Conservation (phyloP, 1,139 yeast species). For the Blastobotrys proliferans region DNA sequence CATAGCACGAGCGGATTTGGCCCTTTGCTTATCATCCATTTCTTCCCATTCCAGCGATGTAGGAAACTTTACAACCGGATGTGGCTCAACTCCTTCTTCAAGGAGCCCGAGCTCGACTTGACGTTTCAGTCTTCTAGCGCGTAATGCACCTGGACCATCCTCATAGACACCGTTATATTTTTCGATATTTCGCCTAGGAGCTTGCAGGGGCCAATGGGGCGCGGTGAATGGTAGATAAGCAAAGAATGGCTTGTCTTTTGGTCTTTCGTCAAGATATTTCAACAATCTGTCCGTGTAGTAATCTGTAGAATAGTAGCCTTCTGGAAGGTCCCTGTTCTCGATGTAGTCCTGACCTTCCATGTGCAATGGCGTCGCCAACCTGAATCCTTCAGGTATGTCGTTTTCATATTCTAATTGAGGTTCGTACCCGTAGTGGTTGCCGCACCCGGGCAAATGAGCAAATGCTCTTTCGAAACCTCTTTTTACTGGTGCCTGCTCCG, state of each 20-base stretch:
- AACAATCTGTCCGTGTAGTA: constrained; percentile 45
- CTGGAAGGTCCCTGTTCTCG: constrained; percentile 41
- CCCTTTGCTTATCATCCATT: not conserved
- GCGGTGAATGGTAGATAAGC: constrained; percentile 54
- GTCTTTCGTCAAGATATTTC: constrained; percentile 31
- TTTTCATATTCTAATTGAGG: constrained; percentile 36
- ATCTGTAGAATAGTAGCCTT: constrained; percentile 46
- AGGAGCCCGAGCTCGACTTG: constrained; percentile 37
- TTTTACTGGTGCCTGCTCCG: constrained; percentile 26
- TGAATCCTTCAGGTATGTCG: constrained; percentile 44
- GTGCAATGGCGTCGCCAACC: constrained; percentile 28
- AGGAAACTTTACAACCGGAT: not conserved
- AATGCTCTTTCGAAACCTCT: not conserved
- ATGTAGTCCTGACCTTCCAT: constrained; percentile 38
- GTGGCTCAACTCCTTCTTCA: constrained; percentile 24
- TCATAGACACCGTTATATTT: constrained; percentile 50
- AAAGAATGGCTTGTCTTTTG: constrained; percentile 43
- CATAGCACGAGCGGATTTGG: constrained; percentile 36
- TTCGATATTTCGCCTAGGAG: constrained; percentile 44
- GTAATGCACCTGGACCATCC: constrained; percentile 45
- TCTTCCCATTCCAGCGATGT: not conserved
- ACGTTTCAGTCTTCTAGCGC: constrained; percentile 41
- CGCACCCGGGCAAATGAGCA: constrained; percentile 31
- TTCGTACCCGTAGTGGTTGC: not conserved
- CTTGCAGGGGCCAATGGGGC: constrained; percentile 62